Percentiles rank a stretch among this genome's conserved stretches.
Evolutionary conservation across 1,284 basidiomycete genomes (phyloP).

Genomic region (Farysia itapuensis): DNA sequence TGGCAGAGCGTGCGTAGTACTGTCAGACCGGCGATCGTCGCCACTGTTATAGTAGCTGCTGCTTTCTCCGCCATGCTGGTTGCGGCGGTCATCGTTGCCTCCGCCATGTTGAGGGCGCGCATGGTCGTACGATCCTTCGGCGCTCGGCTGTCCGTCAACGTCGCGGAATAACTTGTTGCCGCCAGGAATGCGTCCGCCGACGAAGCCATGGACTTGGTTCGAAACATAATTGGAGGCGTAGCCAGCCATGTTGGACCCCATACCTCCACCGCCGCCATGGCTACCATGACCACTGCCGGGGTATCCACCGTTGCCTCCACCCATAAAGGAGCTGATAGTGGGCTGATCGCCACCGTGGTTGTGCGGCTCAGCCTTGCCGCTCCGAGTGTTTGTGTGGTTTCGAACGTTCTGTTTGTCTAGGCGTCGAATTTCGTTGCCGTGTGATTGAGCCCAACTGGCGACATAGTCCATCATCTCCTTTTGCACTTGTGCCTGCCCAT

Average conservation of each 20-base stretch:
- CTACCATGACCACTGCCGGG: constrained; percentile 2
- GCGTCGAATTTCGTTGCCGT: constrained; percentile 37
- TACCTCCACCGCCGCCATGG: constrained; percentile 15
- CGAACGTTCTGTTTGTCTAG: constrained; percentile 40
- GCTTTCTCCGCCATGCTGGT: neutral
- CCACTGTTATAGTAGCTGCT: constrained; percentile 1
- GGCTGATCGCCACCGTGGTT: constrained; percentile 40
- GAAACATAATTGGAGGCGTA: constrained; percentile 34
- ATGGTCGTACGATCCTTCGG: constrained; percentile 4
- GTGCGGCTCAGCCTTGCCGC: constrained; percentile 49
- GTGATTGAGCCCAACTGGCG: constrained; percentile 40
- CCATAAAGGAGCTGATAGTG: constrained; percentile 32
- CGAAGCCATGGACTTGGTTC: constrained; percentile 29
- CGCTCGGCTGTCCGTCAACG: constrained; percentile 1
- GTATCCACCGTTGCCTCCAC: constrained; percentile 8
- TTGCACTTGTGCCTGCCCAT: constrained; percentile 34
- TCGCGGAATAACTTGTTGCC: constrained; percentile 26
- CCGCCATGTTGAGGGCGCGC: too few relatives aligned
- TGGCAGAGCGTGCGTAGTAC: constrained; percentile 7
- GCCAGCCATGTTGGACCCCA: constrained; percentile 29
- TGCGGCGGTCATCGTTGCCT: neutral
- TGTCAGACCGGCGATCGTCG: constrained; percentile 1
- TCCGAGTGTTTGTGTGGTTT: constrained; percentile 49
- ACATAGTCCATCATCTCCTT: constrained; percentile 52
- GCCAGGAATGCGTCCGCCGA: constrained; percentile 20